Percentiles rank a stretch among this genome's conserved stretches.
phyloP scores from a whole-genome alignment of 1,284 basidiomycete genomes.

The Puccinia horiana region DNA sequence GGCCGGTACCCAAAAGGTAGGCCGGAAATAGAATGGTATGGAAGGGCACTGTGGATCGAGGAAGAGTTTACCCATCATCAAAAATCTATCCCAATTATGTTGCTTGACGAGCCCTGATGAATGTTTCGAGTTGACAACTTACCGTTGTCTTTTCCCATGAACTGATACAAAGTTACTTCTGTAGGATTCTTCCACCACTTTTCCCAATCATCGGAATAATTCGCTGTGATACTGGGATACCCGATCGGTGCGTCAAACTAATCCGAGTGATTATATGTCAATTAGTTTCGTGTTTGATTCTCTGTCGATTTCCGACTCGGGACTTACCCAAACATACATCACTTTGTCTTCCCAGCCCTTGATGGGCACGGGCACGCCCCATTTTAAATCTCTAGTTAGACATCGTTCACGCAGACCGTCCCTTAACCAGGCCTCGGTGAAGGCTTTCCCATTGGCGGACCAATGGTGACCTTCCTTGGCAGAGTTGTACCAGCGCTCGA shows the following conservation, averaged over 20 bases:
- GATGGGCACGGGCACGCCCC: constrained; percentile 90
- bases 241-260: constrained; percentile 98
- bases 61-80: constrained; percentile 48
- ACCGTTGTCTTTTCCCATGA: constrained; percentile 70
- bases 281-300: background rate
- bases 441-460: constrained; percentile 86
- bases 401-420: constrained; percentile 84
- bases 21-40: constrained; percentile 96
- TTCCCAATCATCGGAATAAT: constrained; percentile 91
- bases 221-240: constrained; percentile 95
- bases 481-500: constrained; percentile 84
- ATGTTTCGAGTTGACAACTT: background rate
- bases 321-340: constrained; percentile 68
- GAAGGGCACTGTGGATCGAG: constrained; percentile 76
- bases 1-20: constrained; percentile 82
- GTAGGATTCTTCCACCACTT: constrained; percentile 96
- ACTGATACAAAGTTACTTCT: constrained; percentile 90
- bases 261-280: background rate
- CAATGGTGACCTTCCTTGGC: constrained; percentile 82
- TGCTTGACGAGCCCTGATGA: background rate
- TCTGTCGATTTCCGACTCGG: background rate
- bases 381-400: constrained; percentile 88
- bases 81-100: background rate
- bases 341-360: constrained; percentile 74
- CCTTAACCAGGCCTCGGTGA: constrained; percentile 87